phyloP scores from a whole-genome alignment of 495 filamentous ascomycete species.

The Aspergillus sparsus region DNA sequence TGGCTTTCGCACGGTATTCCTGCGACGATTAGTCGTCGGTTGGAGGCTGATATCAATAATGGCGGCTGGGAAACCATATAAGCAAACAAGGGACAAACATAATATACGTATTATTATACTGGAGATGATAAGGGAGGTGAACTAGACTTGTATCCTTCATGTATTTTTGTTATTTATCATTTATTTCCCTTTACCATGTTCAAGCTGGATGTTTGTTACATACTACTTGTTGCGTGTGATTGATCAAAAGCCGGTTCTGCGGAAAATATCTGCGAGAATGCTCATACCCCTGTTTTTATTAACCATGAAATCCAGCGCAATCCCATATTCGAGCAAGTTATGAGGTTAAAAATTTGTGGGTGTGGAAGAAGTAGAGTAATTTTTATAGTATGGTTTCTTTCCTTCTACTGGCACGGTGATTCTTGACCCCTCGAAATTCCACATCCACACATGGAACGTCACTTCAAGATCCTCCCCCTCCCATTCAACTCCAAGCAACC shows the following conservation, averaged over 20 bases:
- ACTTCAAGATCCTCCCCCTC: too few species aligned
- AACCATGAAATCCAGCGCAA: too few species aligned
- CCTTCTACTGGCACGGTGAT: too few species aligned
- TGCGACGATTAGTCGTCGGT: constrained; percentile 81
- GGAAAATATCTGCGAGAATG: constrained; percentile 4
- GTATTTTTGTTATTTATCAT: background rate
- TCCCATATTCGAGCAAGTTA: too few species aligned
- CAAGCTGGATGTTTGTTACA: constrained; percentile 1
- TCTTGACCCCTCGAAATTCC: too few species aligned
- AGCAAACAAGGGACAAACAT: constrained; percentile 1
- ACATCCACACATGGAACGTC: too few species aligned
- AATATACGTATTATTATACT: too few species aligned
- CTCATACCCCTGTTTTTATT: background rate
- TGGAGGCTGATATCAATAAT: constrained; percentile 93
- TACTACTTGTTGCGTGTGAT: background rate
- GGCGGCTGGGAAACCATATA: constrained; percentile 95
- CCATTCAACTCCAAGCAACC: too few species aligned
- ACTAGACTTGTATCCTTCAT: background rate
- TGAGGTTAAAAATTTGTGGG: background rate
- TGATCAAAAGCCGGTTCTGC: background rate
- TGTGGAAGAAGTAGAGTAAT: background rate
- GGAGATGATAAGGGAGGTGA: background rate
- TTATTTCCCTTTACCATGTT: background rate
- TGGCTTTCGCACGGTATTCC: constrained; percentile 88
- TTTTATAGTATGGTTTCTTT: too few species aligned